phyloP scores from a whole-genome alignment of 2,329 filamentous ascomycete genomes.

The Camillea tinctor region DNA sequence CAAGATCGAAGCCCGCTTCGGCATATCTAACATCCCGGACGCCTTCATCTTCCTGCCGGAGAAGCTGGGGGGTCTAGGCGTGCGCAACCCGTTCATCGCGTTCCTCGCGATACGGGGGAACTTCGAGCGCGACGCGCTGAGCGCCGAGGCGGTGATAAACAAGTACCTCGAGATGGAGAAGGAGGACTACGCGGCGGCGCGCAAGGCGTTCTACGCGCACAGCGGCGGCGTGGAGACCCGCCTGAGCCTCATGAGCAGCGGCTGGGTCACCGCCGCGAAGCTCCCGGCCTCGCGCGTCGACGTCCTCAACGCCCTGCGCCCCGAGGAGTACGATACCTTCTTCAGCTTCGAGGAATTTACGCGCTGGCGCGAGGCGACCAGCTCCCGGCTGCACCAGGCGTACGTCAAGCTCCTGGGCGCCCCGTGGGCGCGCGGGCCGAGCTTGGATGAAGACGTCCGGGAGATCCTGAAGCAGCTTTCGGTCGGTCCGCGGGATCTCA shows the following conservation, averaged over 20 bases:
- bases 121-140: background rate
- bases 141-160: slow-evolving; percentile 4
- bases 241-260: background rate
- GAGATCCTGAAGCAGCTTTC: slow-evolving; percentile 15
- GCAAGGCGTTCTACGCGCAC: slow-evolving; percentile 27
- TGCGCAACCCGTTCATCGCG: slow-evolving; percentile 46
- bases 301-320: slow-evolving; percentile 4
- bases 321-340: slow-evolving; percentile 26
- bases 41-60: slow-evolving; percentile 47
- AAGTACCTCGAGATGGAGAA: slow-evolving; percentile 1
- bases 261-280: background rate
- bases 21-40: slow-evolving; percentile 39
- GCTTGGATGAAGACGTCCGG: slow-evolving; percentile 25
- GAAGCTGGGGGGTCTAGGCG: slow-evolving; percentile 44
- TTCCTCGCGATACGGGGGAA: slow-evolving; percentile 38
- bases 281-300: background rate
- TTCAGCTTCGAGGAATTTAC: slow-evolving; percentile 36
- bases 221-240: background rate
- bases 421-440: slow-evolving; percentile 24
- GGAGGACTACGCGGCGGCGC: slow-evolving; percentile 3
- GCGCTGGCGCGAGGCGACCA: slow-evolving; percentile 30
- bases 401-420: slow-evolving; percentile 28
- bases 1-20: slow-evolving; percentile 35
- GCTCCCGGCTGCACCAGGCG: slow-evolving; percentile 9
- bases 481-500: background rate